Base-by-base conservation (phyloP, 140 eudicot species). In the Stevia rebaudiana region DNA sequence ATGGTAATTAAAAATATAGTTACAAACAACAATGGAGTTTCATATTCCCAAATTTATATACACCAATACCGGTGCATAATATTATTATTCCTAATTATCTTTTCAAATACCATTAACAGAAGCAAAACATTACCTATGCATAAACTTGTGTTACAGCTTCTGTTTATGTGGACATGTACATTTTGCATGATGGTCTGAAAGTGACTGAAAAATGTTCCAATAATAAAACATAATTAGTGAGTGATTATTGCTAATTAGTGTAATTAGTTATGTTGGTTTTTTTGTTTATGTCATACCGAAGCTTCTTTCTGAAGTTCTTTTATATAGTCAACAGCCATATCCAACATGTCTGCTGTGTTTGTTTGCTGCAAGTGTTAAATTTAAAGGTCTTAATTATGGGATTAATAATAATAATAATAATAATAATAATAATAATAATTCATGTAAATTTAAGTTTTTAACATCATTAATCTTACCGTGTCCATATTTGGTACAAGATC, bases 401-500 rank as follows among this genome's bases (percentile, higher is more conserved):
- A 12, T 52, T 53, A n/a, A 30, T 15, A 25, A 50, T 37, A 21
- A 46, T 15, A 70, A 6, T 1, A n/a, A 30, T 15, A 25, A 50
- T 37, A 21, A 46, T 15, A 70, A 6, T 1, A n/a, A 30, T 15
- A 25, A 50, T 37, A 21, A 46, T 15, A 70, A 6, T 1, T n/a
- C 8, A n/a, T 56, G 7, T 30, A 31, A 10, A 6, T 9, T 33
- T 31, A 28, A 1, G 0, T 43, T 54, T 9, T 5, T 6, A 4
- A 13, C 0, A 44, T 11, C 24, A 39, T 63, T 22, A 19, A 12
- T 53, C 46, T 11, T 76, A 90, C 97, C 94, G 82, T 90, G 72
- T 86, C 97, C 97, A 90, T 90, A 67, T 86, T 90, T 3, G 97
- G 97, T 37, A 90, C 97, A 77, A 90, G 95, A 22, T 83, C 95